Evolutionary conservation across 345 rosid genomes (phyloP), one percentile per base, ranked within the genome.

Genomic region (Boechera stricta): DNA sequence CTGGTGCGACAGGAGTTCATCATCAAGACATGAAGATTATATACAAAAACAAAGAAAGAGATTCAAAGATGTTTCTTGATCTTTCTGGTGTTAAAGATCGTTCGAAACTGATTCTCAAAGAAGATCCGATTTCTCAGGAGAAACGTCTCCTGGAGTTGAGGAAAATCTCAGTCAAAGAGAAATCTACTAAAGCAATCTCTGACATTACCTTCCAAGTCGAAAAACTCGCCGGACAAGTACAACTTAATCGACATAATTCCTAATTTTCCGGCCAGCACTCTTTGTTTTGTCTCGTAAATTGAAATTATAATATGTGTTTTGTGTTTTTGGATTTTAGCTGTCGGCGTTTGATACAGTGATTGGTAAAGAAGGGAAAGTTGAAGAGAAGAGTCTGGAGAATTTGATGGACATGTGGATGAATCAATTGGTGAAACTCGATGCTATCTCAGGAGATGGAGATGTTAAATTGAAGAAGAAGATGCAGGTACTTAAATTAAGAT

Each of bases 31-130:
- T 92, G 86, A 92, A 94, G 81, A 84, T 94, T 79, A 10, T 89
- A 2, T 94, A 82, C 81, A 94, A 92, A 77, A 92, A 89, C 78
- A 94, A 89, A 78, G 98, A 92, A 87, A 92, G 92, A 81, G 98
- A 92, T 77, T 92, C 98, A n/a, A 90, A 84, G 3, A 84, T 87
- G 55, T 94, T 88, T 81, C 87, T 94, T 4, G 98, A 94, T 79
- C 84, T 83, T 7, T 87, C 73, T 1, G 98, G 98, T 8, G 98
- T 94, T 36, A 90, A 90, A 73, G 96, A 94, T 84, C 77, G 84
- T 80, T 94, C 98, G 5, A 94, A 91, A 73, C 82, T 94, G n/a
- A 87, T 89, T 53, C 88, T 94, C 3, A 61, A 87, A 1, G 92
- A 89, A 78, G 98, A 94, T 85, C 89, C 88, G 6, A 67, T 90